Base-by-base conservation (phyloP, 805 yeast genomes). In the Lipomyces mesembrius region DNA sequence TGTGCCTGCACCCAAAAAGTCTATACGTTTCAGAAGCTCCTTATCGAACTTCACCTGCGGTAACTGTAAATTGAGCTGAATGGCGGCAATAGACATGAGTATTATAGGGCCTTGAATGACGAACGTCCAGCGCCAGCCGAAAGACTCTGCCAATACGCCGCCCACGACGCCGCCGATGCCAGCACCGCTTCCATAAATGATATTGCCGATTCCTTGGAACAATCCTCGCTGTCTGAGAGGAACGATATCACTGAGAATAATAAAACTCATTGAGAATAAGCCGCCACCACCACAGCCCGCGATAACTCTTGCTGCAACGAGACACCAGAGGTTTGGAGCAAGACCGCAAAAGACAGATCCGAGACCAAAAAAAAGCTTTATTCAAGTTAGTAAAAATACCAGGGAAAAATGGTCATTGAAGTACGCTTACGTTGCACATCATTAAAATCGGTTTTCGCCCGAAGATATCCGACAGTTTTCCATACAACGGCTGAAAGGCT, bases 271-370 rank as follows among this genome's bases (percentile, higher is more conserved):
- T 0, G 93, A 83, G 61, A 88, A 85, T 74, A 91, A 84, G 0
- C 97, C 97, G 5, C 96, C 94, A 17, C 96, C 97, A 17, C 97
- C 97, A 63, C 89, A 83, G 20, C 97, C 97, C 27, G 95, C 87
- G 61, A 91, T 81, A 68, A 90, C 88, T 73, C 96, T 82, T 0
- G 70, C 73, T 14, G 55, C 51, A 7, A 71, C 68, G 14, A 71
- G 66, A 0, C 27, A 17, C 57, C 51, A 61, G 25, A 89, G 87
- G 43, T 57, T 63, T 9, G 56, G 60, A 11, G 69, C 57, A 20
- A 61, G n/a, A 0, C 89, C 92, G 63, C 86, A 83, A 39, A 83
- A 61, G n/a, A 80, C 71, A 73, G 86, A 83, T 27, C 87, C 88
- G 17, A 82, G 20, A 1, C 80, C 84, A 72, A 85, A 85, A 63